phyloP scores from a whole-genome alignment of 2,329 filamentous ascomycete species.

The Clonostachys byssicola region DNA sequence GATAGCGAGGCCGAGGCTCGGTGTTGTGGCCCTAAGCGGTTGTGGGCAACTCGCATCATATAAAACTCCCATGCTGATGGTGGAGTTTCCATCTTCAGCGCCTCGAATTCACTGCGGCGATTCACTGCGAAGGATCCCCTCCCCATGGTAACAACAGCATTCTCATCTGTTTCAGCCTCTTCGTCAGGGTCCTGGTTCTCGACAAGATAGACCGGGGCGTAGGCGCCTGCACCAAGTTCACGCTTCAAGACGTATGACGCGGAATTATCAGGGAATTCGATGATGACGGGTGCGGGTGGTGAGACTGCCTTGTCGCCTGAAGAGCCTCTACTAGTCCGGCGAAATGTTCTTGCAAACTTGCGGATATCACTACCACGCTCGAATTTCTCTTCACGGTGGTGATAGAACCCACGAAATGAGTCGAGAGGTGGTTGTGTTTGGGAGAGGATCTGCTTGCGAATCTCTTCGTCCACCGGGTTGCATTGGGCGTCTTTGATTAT shows the following conservation, averaged over 20 bases:
- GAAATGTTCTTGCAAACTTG: constrained; percentile 68
- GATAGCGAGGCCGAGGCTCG: constrained; percentile 76
- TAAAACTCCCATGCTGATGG: constrained; percentile 94
- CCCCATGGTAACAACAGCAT: constrained; percentile 48
- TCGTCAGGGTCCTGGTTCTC: constrained; percentile 61
- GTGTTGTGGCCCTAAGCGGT: constrained; percentile 66
- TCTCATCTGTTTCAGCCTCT: constrained; percentile 34
- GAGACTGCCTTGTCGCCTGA: constrained; percentile 57
- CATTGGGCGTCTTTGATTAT: constrained; percentile 81
- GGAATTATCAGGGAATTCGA: constrained; percentile 63
- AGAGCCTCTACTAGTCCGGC: constrained; percentile 50
- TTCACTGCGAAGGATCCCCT: constrained; percentile 55
- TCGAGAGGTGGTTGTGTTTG: constrained; percentile 69
- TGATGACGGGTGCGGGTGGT: constrained; percentile 53
- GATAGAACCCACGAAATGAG: constrained; percentile 76
- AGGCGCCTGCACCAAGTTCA: constrained; percentile 89
- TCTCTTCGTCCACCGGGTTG: constrained; percentile 78
- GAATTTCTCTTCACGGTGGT: constrained; percentile 60
- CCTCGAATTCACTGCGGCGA: constrained; percentile 63
- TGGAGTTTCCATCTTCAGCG: constrained; percentile 90
- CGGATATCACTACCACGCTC: constrained; percentile 73
- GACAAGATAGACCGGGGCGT: constrained; percentile 90
- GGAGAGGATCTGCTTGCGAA: constrained; percentile 71
- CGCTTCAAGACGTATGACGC: constrained; percentile 74
- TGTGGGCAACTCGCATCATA: constrained; percentile 81